phyloP scores from a whole-genome alignment of 352 stramenopile genomes.

The Globisporangium irregulare region DNA sequence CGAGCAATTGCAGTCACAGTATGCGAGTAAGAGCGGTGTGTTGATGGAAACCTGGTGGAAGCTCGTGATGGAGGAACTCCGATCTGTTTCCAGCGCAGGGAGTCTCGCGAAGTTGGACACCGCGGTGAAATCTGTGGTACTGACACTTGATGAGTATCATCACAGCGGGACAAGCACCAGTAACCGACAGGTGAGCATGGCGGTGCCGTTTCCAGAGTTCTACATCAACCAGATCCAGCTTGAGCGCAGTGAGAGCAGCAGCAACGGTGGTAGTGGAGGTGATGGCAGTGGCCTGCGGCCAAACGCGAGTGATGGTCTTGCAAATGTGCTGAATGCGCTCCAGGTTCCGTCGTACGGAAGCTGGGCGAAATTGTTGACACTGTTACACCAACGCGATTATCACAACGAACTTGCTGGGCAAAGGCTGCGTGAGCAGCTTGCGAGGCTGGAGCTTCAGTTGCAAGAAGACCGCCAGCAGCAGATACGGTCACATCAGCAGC shows the following conservation, averaged over 20 bases:
- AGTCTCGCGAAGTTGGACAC: slow-evolving; percentile 21
- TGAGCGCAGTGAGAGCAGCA: not conserved
- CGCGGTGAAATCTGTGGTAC: slow-evolving; percentile 12
- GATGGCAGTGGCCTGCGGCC: not conserved
- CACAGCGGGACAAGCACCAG: not conserved
- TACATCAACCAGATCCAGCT: slow-evolving; percentile 36
- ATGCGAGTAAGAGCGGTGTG: slow-evolving; percentile 12
- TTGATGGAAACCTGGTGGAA: slow-evolving; percentile 17
- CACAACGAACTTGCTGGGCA: not conserved
- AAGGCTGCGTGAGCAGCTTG: slow-evolving; percentile 1
- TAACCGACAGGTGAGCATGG: slow-evolving; percentile 4
- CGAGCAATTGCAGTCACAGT: slow-evolving; percentile 9
- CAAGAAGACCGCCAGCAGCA: slow-evolving; percentile 18
- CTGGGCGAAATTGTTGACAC: slow-evolving; percentile 25
- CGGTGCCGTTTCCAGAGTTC: slow-evolving; percentile 31
- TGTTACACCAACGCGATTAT: slow-evolving; percentile 9
- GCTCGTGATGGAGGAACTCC: slow-evolving; percentile 29
- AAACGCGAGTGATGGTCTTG: slow-evolving; percentile 16
- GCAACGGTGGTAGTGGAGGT: not conserved
- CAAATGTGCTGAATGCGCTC: slow-evolving; percentile 22
- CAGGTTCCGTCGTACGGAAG: slow-evolving; percentile 17
- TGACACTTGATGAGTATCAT: not conserved
- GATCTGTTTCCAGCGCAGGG: slow-evolving; percentile 19
- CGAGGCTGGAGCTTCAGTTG: slow-evolving; percentile 21
- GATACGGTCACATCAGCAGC: slow-evolving; percentile 8